Evolutionary conservation across 176 grass and related monocot species (phyloP), one percentile per base, ranked within the genome.

Genomic region (Dendrocalamus sinicus): DNA sequence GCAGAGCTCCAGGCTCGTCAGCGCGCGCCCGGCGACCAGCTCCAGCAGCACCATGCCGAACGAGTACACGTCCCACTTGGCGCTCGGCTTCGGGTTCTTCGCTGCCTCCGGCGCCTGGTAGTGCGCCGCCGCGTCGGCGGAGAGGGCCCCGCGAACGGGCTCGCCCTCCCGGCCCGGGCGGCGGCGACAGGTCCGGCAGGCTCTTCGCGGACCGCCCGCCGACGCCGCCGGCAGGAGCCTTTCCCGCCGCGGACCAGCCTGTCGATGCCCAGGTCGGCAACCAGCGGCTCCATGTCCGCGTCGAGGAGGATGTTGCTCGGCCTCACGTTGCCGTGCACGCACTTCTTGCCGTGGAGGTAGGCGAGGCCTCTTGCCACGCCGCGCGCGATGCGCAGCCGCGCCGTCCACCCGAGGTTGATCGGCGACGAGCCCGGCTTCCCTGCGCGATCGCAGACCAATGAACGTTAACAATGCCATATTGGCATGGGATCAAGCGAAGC

Each of bases 341-440:
- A 87, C 78, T 91, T 97, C 87, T 90, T 97, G 66, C 95, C 95
- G 67, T 97, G 95, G 52, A 97, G 84, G 86, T 90, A 95, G 13
- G 91, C 82, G 3, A 97, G 92, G 51, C 85, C 92, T 26, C 93
- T 82, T 28, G 95, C 95, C 76, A 97, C 85, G 22, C 95, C 95
- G 41, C 90, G 89, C 66, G 87, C 89, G 67, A 97, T 90, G n/a
- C 89, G 81, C 19, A 97, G 45, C 15, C 95, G 76, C 8, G 82
- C 81, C 32, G 85, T 87, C 93, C 89, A 97, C 1, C 80, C 88
- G 35, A 95, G 88, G 85, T 74, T 91, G 2, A 94, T 76, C 44
- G 90, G 90, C 75, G 82, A 84, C 26, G 91, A 86, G 3, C 95
- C 86, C 5, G 78, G 70, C 73, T 88, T 97, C 84, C 89, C 95